Conservation (phyloP, 1,284 basidiomycete genomes). For the Puccinia horiana region DNA sequence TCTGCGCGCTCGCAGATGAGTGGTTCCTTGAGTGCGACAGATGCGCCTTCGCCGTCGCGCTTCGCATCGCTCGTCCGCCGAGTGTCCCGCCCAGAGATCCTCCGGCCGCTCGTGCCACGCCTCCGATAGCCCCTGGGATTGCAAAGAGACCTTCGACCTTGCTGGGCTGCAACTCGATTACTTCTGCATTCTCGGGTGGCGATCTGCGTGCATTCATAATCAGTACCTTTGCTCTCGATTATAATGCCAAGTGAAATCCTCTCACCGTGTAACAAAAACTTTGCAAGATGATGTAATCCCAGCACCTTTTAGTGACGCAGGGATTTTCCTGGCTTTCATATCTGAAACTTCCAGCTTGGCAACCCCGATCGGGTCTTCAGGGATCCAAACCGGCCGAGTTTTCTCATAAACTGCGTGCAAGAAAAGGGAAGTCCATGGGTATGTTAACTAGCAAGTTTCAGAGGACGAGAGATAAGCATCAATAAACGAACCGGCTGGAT, state of each 20-base stretch:
- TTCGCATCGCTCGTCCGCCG: conserved; percentile 9
- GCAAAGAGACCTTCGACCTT: conserved; percentile 43
- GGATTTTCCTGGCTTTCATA: conserved; percentile 41
- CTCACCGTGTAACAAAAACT: conserved; percentile 44
- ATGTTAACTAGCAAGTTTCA: neutral
- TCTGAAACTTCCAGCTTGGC: conserved; percentile 38
- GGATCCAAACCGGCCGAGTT: conserved; percentile 36
- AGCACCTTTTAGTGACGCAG: conserved; percentile 28
- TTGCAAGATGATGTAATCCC: conserved; percentile 21
- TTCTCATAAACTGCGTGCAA: conserved; percentile 22
- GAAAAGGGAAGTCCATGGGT: neutral
- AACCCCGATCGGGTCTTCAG: conserved; percentile 41
- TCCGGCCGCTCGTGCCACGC: conserved; percentile 26
- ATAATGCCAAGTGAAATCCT: no score
- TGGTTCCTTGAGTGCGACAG: conserved; percentile 4
- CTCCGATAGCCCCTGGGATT: conserved; percentile 34
- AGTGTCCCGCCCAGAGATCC: conserved; percentile 15
- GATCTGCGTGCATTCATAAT: neutral
- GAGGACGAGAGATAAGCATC: neutral
- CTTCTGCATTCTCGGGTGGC: conserved; percentile 44
- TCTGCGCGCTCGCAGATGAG: neutral
- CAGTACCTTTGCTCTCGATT: neutral
- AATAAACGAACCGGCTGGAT: conserved; percentile 36
- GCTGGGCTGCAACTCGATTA: conserved; percentile 30
- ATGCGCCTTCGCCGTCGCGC: neutral